These are phyloP conservation scores for Xylaria multiplex DNA, from an alignment of 2,329 filamentous ascomycete species.

Conservation along the genomic window DNA sequence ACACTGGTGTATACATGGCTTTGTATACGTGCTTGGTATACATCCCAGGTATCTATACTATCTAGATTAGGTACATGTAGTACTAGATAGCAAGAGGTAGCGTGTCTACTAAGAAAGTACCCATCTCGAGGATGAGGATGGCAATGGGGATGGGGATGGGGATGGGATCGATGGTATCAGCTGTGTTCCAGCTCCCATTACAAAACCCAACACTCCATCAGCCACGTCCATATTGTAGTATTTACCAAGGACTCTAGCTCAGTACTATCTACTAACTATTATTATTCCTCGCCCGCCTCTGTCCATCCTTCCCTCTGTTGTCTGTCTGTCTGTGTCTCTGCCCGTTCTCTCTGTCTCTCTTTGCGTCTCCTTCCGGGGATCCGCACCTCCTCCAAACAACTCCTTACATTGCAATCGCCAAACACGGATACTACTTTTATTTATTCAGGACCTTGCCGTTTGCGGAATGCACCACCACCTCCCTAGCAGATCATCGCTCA, in stretches of 20 bases:
- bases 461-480: conserved; percentile 31
- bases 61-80: too few relatives aligned
- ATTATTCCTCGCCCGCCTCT: too few relatives aligned
- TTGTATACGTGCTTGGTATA: too few relatives aligned
- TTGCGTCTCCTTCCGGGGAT: conserved; percentile 15
- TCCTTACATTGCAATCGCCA: conserved; percentile 23
- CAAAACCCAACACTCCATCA: conserved; percentile 17
- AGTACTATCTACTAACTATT: too few relatives aligned
- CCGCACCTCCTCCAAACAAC: conserved; percentile 26
- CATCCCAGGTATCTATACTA: too few relatives aligned
- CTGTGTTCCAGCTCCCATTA: conserved; percentile 24
- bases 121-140: neutral
- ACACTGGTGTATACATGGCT: too few relatives aligned
- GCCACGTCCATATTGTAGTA: neutral
- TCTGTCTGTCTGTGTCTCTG: too few relatives aligned
- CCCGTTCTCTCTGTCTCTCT: neutral
- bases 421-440: conserved; percentile 33
- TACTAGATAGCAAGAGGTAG: neutral
- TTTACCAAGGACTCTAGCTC: too few relatives aligned
- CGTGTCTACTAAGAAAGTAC: neutral
- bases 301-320: too few relatives aligned
- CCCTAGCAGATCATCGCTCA: conserved; percentile 17
- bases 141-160: too few relatives aligned
- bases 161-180: conserved; percentile 14
- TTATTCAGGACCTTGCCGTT: conserved; percentile 37